Evolutionary conservation across 2,329 filamentous ascomycete genomes (phyloP).

Genomic region (Alternaria ventricosa): DNA sequence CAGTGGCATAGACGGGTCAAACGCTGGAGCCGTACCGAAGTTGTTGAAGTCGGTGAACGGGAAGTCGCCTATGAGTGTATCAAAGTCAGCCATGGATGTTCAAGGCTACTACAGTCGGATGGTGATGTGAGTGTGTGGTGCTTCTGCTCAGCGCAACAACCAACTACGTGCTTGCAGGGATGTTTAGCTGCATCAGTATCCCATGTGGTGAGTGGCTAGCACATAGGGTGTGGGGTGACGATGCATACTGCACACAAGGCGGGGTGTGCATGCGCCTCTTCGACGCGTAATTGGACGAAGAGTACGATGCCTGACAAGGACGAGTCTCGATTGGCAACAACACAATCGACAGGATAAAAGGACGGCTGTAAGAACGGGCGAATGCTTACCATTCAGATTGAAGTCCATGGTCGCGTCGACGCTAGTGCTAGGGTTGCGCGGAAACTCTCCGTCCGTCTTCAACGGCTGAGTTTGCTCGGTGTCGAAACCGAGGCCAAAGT

Average conservation of each 20-base stretch:
- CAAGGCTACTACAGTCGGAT: constrained; percentile 9
- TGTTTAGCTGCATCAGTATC: constrained; percentile 25
- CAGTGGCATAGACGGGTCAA: constrained; percentile 42
- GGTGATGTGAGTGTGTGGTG: constrained; percentile 16
- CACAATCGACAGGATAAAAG: constrained; percentile 8
- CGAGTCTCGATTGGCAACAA: constrained; percentile 14
- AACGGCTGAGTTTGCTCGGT: constrained; percentile 24
- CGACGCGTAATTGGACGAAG: constrained; percentile 30
- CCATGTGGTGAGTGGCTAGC: constrained; percentile 33
- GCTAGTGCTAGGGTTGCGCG: constrained; percentile 21
- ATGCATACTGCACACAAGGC: constrained; percentile 34
- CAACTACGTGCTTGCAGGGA: constrained; percentile 48
- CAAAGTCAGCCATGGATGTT: constrained; percentile 45
- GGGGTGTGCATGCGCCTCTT: constrained; percentile 33
- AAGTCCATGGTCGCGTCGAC: constrained; percentile 43
- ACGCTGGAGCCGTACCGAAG: constrained; percentile 42
- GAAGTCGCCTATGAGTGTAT: constrained; percentile 51
- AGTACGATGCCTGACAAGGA: constrained; percentile 18
- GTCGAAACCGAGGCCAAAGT: constrained; percentile 40
- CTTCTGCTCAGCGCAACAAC: constrained; percentile 24
- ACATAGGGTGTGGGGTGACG: constrained; percentile 33
- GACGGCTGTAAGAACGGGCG: constrained; percentile 12
- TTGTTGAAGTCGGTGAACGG: constrained; percentile 56
- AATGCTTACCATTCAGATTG: constrained; percentile 42
- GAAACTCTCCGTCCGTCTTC: constrained; percentile 19